Evolutionary conservation across 768 basidiomycete species (phyloP), one percentile per base, ranked within the genome.

Genomic region (Coprinopsis strossmayeri): DNA sequence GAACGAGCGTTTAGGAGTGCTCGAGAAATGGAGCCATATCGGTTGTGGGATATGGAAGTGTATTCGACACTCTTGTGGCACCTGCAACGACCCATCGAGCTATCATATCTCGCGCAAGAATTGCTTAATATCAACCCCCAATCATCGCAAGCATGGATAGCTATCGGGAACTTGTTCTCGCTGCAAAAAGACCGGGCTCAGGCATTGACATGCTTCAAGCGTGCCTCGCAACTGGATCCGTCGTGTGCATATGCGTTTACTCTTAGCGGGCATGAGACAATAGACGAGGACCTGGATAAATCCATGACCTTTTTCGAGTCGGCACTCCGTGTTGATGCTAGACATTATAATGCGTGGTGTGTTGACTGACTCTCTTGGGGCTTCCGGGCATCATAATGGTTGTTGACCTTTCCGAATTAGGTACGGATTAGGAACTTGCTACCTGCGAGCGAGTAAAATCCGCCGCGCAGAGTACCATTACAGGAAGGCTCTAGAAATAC

Each of bases 371-470:
- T 53, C 48, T 52, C 47, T 59, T n/a, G n/a, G n/a, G n/a, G n/a
- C n/a, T n/a, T 45, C 56, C 54, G 48, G 38, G 42, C 20, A 45
- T 47, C 43, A 37, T 44, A 32, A 30, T 51, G 52, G 45, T 41
- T 35, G 2, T 48, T 51, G 52, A 50, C 42, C 39, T 40, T 49
- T 56, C 61, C 15, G 30, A 53, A 50, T 54, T 60, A 97, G 95
- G 95, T 99, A 98, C 66, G 96, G 96, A n/a, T 73, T 99, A 57
- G 96, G 96, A 53, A 90, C 90, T 28, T 97, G 93, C 61, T 98
- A 97, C 73, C 74, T 95, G 64, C 79, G 91, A 59, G 91, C 87
- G 79, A 93, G 89, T 67, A 97, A 95, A 71, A 71, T 90, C 50
- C 82, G 89, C 38, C 73, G 94, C 45, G 96, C 96, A 37, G 93